Percentiles rank a stretch among this genome's conserved stretches.
These are phyloP conservation scores for Neofusicoccum cordaticola DNA, from an alignment of 2,329 filamentous ascomycete genomes.

Conservation along the genomic window DNA sequence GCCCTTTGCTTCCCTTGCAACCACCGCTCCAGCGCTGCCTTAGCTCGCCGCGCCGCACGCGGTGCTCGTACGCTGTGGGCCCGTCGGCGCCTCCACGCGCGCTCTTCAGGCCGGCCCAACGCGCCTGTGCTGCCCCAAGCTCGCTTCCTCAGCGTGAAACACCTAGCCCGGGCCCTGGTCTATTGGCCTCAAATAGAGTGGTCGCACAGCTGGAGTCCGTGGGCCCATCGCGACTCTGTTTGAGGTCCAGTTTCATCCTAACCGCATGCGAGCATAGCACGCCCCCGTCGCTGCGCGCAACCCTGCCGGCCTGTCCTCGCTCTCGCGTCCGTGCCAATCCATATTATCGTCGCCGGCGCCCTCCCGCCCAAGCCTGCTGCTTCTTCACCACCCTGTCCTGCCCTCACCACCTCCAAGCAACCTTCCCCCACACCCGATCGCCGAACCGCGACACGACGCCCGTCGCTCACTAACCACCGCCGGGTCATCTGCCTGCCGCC, in stretches of 20 bases:
- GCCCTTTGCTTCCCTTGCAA: background rate
- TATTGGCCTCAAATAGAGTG: slow-evolving; percentile 14
- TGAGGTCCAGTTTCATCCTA: slow-evolving; percentile 13
- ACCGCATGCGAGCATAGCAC: slow-evolving; percentile 9
- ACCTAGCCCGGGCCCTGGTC: slow-evolving; percentile 13
- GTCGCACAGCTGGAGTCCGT: slow-evolving; percentile 15
- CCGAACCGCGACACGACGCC: background rate
- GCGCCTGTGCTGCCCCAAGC: slow-evolving; percentile 7
- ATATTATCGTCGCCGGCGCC: slow-evolving; percentile 14
- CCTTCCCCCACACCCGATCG: slow-evolving; percentile 16
- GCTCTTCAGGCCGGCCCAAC: slow-evolving; percentile 3
- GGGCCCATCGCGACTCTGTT: slow-evolving; percentile 14
- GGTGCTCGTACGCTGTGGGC: slow-evolving; percentile 12
- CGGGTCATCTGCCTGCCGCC: slow-evolving; percentile 18
- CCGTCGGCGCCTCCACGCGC: background rate
- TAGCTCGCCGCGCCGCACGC: slow-evolving; percentile 6
- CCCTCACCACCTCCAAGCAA: slow-evolving; percentile 14
- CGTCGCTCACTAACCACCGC: background rate
- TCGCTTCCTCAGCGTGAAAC: slow-evolving; percentile 16
- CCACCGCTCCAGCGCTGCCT: background rate
- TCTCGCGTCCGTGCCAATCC: slow-evolving; percentile 16
- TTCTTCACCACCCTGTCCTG: slow-evolving; percentile 14
- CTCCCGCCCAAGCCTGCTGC: slow-evolving; percentile 11
- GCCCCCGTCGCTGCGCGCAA: slow-evolving; percentile 1
- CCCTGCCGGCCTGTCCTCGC: slow-evolving; percentile 9